Conservation (phyloP, 78 protist species). For the Cyanophora paradoxa region DNA sequence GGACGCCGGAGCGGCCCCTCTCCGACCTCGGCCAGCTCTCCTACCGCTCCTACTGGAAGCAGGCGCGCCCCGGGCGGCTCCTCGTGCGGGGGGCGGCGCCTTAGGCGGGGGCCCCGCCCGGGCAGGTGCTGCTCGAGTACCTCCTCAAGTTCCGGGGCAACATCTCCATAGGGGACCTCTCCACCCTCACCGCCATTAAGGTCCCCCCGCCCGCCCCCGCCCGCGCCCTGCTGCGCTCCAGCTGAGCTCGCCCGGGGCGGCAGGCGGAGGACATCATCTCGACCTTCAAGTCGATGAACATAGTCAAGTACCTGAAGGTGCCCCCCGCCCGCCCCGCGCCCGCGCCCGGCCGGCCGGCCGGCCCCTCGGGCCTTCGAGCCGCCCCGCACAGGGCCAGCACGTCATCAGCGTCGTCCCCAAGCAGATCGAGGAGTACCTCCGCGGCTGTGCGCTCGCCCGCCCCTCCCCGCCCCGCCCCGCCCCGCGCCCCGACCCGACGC, state of each 20-base stretch:
- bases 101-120: no score
- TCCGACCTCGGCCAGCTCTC: slow-evolving; percentile 84
- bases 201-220: background rate
- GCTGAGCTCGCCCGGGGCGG: background rate
- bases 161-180: slow-evolving; percentile 46
- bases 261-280: background rate
- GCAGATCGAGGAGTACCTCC: slow-evolving; percentile 61
- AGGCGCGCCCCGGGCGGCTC: background rate
- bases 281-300: background rate
- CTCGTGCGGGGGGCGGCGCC: no score
- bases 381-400: slow-evolving; percentile 76
- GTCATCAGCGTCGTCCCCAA: slow-evolving; percentile 72
- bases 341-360: background rate
- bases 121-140: background rate
- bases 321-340: background rate
- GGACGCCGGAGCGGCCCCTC: slow-evolving; percentile 93
- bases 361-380: slow-evolving; percentile 26
- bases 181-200: slow-evolving; percentile 29
- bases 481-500: no score
- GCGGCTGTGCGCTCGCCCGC: no score
- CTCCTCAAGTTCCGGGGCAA: slow-evolving; percentile 24
- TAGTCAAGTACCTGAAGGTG: background rate
- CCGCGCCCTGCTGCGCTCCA: background rate
- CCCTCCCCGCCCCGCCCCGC: no score
- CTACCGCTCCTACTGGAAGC: slow-evolving; percentile 77